Evolutionary conservation across 257 asterid genomes (phyloP).

Genomic region (Avicennia marina): DNA sequence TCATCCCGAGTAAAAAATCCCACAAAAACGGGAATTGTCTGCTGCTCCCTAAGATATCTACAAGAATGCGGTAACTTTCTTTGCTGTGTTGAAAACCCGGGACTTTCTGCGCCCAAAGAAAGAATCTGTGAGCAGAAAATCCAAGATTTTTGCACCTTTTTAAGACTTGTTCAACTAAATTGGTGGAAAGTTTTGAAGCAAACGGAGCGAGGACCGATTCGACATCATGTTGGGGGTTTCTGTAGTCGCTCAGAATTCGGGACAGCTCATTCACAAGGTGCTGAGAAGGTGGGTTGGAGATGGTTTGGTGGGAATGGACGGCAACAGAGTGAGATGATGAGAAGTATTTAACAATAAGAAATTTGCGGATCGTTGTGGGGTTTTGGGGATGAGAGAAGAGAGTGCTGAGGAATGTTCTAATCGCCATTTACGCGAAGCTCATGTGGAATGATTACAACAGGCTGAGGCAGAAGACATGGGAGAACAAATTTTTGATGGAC

Average conservation of each 20-base stretch:
- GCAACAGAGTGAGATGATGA: constrained; percentile 23
- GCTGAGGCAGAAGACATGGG: too few species aligned
- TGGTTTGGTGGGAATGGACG: constrained; percentile 13
- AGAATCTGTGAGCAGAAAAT: constrained; percentile 89
- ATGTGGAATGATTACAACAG: too few species aligned
- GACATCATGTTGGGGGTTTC: constrained; percentile 79
- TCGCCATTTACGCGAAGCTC: constrained; percentile 24
- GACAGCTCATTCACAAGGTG: constrained; percentile 67
- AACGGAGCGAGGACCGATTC: constrained; percentile 81
- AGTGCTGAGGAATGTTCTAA: constrained; percentile 23
- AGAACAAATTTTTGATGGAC: too few species aligned
- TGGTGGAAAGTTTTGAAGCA: constrained; percentile 32
- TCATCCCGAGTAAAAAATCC: constrained; percentile 71
- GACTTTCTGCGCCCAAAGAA: constrained; percentile 62
- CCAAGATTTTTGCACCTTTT: constrained; percentile 80
- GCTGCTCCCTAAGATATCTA: constrained; percentile 71
- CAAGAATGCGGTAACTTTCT: constrained; percentile 63
- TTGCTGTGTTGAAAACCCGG: constrained; percentile 64
- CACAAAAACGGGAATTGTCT: constrained; percentile 77
- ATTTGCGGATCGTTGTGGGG: constrained; percentile 1
- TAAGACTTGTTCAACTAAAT: constrained; percentile 70
- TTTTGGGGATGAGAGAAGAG: constrained; percentile 10
- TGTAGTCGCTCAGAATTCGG: constrained; percentile 72
- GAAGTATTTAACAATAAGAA: constrained; percentile 8
- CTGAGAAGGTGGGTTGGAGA: constrained; percentile 29